Conservation (phyloP, 208 protist genomes). For the Herpetomonas tarakana region DNA sequence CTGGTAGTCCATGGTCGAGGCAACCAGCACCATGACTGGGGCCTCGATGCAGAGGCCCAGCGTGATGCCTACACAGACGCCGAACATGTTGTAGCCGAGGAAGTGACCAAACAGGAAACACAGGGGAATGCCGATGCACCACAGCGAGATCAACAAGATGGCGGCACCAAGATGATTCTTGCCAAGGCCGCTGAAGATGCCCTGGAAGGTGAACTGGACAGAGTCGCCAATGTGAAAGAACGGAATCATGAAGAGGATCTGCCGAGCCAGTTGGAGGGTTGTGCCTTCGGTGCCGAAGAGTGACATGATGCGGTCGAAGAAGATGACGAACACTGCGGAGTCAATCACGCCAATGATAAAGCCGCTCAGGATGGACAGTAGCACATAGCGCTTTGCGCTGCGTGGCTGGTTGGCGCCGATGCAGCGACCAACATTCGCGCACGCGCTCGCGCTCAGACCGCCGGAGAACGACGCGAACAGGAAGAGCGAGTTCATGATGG, state of each 20-base stretch:
- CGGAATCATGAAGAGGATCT: constrained; percentile 55
- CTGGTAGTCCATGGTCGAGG: constrained; percentile 57
- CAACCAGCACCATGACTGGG: constrained; percentile 62
- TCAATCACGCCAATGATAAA: constrained; percentile 46
- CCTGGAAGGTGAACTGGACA: constrained; percentile 83
- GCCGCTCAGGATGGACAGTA: constrained; percentile 32
- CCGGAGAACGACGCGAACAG: constrained; percentile 69
- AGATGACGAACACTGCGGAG: constrained; percentile 42
- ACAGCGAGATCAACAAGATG: constrained; percentile 70
- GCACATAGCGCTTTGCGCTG: constrained; percentile 60
- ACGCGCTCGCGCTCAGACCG: constrained; percentile 73
- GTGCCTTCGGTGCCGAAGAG: constrained; percentile 61
- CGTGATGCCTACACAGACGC: constrained; percentile 74
- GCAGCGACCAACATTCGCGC: constrained; percentile 76
- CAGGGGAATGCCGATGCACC: constrained; percentile 69
- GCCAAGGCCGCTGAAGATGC: constrained; percentile 81
- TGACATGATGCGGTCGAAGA: constrained; percentile 65
- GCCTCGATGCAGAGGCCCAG: constrained; percentile 80
- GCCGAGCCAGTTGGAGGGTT: constrained; percentile 46
- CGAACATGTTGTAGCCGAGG: constrained; percentile 53
- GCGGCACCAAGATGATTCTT: constrained; percentile 77
- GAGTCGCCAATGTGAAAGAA: constrained; percentile 74
- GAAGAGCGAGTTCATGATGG: constrained; percentile 79
- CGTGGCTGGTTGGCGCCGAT: constrained; percentile 57
- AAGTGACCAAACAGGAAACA: constrained; percentile 57